Base-by-base conservation (phyloP, 2,329 filamentous ascomycete genomes). In the Biscogniauxia sp. region DNA sequence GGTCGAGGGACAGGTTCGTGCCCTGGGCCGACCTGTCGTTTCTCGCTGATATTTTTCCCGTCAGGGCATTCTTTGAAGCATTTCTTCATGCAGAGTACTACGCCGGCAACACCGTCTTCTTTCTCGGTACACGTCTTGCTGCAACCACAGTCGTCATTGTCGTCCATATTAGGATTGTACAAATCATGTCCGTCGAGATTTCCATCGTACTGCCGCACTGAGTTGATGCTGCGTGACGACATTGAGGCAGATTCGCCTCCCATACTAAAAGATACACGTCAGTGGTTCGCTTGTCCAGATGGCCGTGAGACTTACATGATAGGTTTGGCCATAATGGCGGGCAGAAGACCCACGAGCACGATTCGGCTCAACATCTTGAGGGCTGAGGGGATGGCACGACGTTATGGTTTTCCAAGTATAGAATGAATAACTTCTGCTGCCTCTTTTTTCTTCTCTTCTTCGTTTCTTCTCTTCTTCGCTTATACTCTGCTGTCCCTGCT, bases 341-440 rank as follows among this genome's bases (percentile, higher is more conserved):
- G 70, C 57, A 71, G 56, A 17, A 73, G 67, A 26, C 70, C 69
- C 55, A 62, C 70, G 20, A 71, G 61, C 54, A 73, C 58, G 54
- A 69, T 28, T n/a, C 68, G 62, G 56, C 62, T 67, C 61, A 70
- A 65, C 70, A 73, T 72, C 56, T 61, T 72, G 55, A 61, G 25
- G n/a, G 59, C 19, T 20, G 26, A 51, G 52, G 37, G 17, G 51
- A 51, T 53, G 28, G 50, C 58, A 26, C 54, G 32, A 52, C 58
- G 53, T 26, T 45, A 55, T 56, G 53, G 51, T 50, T 45, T 32
- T 54, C 41, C 57, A 41, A 51, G 28, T 54, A 20, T 59, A 15
- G 56, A 17, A 52, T 57, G 51, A 61, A 41, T 23, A 58, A 20
- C 26, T 50, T 37, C 56, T 45, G 19, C 13, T 9, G 32, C 32